A percentile compares a stretch with the other conserved stretches of the same genome.
Conservation (phyloP, 2,329 filamentous ascomycete species). For the Leptographium radiaticola region DNA sequence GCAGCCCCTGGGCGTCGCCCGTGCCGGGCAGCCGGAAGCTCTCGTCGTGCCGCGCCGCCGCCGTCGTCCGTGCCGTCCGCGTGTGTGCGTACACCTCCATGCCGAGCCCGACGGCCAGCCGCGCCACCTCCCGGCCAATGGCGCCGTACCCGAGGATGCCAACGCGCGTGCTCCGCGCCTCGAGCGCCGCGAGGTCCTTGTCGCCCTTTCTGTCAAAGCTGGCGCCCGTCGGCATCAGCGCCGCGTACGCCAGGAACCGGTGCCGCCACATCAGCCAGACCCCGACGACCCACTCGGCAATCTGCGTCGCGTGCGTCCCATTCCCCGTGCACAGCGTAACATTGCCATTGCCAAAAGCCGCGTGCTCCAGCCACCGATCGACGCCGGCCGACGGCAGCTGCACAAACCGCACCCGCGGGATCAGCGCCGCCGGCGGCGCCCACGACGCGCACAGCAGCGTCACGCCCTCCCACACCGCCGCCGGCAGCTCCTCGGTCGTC, state of each 20-base stretch:
- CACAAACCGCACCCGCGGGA: slow-evolving; percentile 27
- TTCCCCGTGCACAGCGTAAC: slow-evolving; percentile 21
- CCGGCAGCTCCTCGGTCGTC: slow-evolving; percentile 14
- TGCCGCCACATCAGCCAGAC: slow-evolving; percentile 16
- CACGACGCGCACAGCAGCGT: slow-evolving; percentile 24
- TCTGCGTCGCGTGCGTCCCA: slow-evolving; percentile 26
- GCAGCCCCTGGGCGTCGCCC: slow-evolving; percentile 26
- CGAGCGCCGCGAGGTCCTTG: slow-evolving; percentile 13
- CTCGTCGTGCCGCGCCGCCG: slow-evolving; percentile 42
- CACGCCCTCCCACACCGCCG: slow-evolving; percentile 25
- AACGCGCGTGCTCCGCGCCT: slow-evolving; percentile 7
- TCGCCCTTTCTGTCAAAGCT: slow-evolving; percentile 3
- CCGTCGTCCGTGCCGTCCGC: slow-evolving; percentile 34
- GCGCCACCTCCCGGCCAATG: slow-evolving; percentile 29
- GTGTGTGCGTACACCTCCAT: slow-evolving; percentile 59
- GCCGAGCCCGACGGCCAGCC: slow-evolving; percentile 43
- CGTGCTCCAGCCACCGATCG: slow-evolving; percentile 25
- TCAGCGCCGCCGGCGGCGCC: slow-evolving; percentile 18
- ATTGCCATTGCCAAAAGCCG: not conserved
- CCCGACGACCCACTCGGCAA: slow-evolving; percentile 19
- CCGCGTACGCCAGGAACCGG: slow-evolving; percentile 5
- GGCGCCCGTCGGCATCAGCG: slow-evolving; percentile 8
- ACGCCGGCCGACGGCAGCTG: slow-evolving; percentile 31
- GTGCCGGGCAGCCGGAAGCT: slow-evolving; percentile 54
- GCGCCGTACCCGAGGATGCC: slow-evolving; percentile 31